Base-by-base conservation (phyloP, 352 stramenopile genomes). In the Elongisporangium anandrum region DNA sequence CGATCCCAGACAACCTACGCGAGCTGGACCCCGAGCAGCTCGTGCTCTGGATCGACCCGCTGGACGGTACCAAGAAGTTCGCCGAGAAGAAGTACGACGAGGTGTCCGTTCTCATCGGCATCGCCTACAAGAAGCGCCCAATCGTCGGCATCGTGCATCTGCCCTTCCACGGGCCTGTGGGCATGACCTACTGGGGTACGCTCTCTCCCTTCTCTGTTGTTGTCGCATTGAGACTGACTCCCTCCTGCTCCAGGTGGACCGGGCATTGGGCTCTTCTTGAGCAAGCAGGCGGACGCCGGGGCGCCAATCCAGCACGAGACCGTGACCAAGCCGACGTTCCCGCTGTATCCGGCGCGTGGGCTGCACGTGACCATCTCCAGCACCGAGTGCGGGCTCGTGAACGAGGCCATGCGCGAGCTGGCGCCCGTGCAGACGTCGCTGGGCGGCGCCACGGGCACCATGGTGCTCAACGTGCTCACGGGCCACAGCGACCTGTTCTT, bases 31-130 rank as follows among this genome's bases (percentile, higher is more conserved):
- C 67, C 24, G 60, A 65, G 6, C 61, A 87, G 50, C 57, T 92
- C n/a, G 80, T 90, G 52, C 56, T 92, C 48, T 92, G 82, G 82
- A 81, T 92, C 56, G 82, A 92, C 50, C 82, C 82, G 41, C 73
- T 92, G 49, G 82, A 92, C 41, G 82, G 82, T 48, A 92, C 82
- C 23, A 90, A 90, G 62, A 87, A 85, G 49, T 92, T 92, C 63
- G 81, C 82, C 12, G 80, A 70, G 56, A 78, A 79, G 39, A 77
- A 80, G 56, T 90, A 77, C 62, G 75, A 92, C 38, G 78, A 92
- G 57, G 82, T 92, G 7, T 92, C 82, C 19, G 82, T 92, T 59
- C 73, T 92, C 29, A 73, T 92, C 38, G 82, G 82, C 61, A 79
- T 92, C 60, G 74, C 80, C 39, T 84, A 86, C 70, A 72, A 82